A percentile compares a stretch with the other conserved stretches of the same genome.
These are phyloP conservation scores for Fragaria iinumae DNA, from an alignment of 306 rosid genomes.

Conservation along the genomic window DNA sequence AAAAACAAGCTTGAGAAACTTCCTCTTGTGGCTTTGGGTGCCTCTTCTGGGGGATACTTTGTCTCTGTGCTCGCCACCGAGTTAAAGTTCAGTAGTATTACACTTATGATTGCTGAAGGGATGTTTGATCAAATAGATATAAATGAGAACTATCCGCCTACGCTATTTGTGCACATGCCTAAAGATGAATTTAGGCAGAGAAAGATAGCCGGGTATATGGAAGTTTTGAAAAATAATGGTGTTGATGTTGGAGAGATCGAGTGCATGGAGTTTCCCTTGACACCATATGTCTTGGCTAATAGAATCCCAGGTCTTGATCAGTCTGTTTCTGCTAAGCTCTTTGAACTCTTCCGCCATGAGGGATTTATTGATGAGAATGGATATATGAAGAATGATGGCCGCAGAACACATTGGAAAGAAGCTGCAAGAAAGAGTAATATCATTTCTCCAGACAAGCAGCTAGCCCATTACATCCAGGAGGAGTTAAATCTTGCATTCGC, in stretches of 20 bases:
- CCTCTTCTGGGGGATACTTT: slow-evolving; percentile 90
- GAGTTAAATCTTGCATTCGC: slow-evolving; percentile 93
- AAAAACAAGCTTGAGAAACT: slow-evolving; percentile 57
- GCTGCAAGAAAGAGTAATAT: slow-evolving; percentile 46
- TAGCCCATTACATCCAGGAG: slow-evolving; percentile 72
- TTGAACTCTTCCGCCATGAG: slow-evolving; percentile 53
- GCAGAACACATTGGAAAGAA: slow-evolving; percentile 56
- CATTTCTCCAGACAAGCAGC: slow-evolving; percentile 32
- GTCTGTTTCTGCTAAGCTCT: slow-evolving; percentile 50
- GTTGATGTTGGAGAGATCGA: slow-evolving; percentile 67
- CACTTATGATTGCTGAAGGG: slow-evolving; percentile 90
- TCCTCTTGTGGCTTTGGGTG: slow-evolving; percentile 85
- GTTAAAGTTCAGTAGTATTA: slow-evolving; percentile 56
- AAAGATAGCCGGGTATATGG: slow-evolving; percentile 53
- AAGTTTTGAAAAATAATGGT: slow-evolving; percentile 57
- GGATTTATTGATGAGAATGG: slow-evolving; percentile 77
- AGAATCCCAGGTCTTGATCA: slow-evolving; percentile 73
- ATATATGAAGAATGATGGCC: slow-evolving; percentile 76
- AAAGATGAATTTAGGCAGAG: slow-evolving; percentile 68
- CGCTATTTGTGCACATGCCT: slow-evolving; percentile 92
- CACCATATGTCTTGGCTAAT: slow-evolving; percentile 51
- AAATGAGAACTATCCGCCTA: slow-evolving; percentile 62
- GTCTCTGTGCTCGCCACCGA: slow-evolving; percentile 71
- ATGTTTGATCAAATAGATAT: slow-evolving; percentile 57
- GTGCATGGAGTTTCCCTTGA: slow-evolving; percentile 74